phyloP scores from a whole-genome alignment of 139 green algal genomes.

The Monoraphidium neglectum region DNA sequence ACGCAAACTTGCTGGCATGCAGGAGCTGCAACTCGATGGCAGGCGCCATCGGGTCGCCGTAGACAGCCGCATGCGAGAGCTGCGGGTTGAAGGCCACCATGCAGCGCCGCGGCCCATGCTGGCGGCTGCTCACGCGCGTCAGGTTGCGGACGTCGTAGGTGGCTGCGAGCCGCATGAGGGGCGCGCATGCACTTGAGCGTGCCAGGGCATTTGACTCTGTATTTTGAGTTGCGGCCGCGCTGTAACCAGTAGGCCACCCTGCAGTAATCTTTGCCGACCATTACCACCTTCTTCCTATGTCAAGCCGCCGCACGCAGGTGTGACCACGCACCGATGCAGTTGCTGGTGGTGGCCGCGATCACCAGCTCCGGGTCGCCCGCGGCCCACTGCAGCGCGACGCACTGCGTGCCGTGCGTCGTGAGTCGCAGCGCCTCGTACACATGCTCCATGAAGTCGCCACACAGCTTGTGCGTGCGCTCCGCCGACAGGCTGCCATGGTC shows the following conservation, averaged over 20 bases:
- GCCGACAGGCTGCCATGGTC: slow-evolving; percentile 1
- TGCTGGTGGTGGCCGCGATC: too few relatives aligned
- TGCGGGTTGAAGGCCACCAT: slow-evolving; percentile 4
- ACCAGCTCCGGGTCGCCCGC: background rate
- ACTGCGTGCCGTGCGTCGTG: slow-evolving; percentile 8
- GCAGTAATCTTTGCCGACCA: background rate
- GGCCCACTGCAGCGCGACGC: background rate
- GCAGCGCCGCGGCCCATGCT: slow-evolving; percentile 8
- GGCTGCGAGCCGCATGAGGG: background rate
- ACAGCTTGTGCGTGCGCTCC: slow-evolving; percentile 12
- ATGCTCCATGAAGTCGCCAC: slow-evolving; percentile 26
- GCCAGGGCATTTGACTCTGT: background rate
- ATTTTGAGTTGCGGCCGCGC: background rate
- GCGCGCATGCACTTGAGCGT: background rate
- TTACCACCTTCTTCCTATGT: background rate
- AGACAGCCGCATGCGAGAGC: slow-evolving; percentile 14
- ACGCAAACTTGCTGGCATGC: slow-evolving; percentile 13
- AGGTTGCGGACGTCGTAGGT: background rate
- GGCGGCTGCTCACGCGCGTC: background rate
- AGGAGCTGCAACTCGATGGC: slow-evolving; percentile 25
- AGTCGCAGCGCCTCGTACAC: slow-evolving; percentile 18
- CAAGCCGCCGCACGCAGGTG: too few relatives aligned
- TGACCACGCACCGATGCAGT: too few relatives aligned
- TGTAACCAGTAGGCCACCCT: background rate
- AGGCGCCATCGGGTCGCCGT: slow-evolving; percentile 13